These are phyloP conservation scores for Colletotrichum lini DNA, from an alignment of 2,329 filamentous ascomycete species.

Conservation along the genomic window DNA sequence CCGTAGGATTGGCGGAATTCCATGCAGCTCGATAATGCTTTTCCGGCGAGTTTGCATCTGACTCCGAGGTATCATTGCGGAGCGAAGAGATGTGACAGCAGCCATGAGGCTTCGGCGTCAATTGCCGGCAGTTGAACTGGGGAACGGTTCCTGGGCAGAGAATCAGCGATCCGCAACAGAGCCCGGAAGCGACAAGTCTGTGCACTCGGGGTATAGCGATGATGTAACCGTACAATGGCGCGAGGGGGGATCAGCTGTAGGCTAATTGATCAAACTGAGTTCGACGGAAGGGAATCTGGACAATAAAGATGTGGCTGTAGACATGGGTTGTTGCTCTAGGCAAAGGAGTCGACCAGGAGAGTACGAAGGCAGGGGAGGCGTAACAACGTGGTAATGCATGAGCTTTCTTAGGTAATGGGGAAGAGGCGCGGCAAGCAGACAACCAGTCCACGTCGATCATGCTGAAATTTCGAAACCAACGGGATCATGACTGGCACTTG, in stretches of 20 bases:
- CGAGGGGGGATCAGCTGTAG: not conserved
- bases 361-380: slow-evolving; percentile 29
- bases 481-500: slow-evolving; percentile 17
- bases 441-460: slow-evolving; percentile 17
- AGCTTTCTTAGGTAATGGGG: slow-evolving; percentile 22
- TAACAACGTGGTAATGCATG: slow-evolving; percentile 12
- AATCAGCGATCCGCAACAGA: slow-evolving; percentile 34
- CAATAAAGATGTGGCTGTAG: slow-evolving; percentile 29
- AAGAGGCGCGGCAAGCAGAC: slow-evolving; percentile 17
- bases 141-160: slow-evolving; percentile 28
- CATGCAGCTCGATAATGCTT: slow-evolving; percentile 43
- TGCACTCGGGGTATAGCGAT: slow-evolving; percentile 20
- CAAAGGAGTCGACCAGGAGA: slow-evolving; percentile 4
- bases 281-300: slow-evolving; percentile 14
- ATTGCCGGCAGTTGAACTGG: slow-evolving; percentile 23
- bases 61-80: slow-evolving; percentile 60
- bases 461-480: not conserved
- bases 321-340: slow-evolving; percentile 31
- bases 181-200: slow-evolving; percentile 23
- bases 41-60: slow-evolving; percentile 40
- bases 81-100: slow-evolving; percentile 46
- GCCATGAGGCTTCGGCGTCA: slow-evolving; percentile 36
- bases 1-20: slow-evolving; percentile 65
- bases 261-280: slow-evolving; percentile 20
- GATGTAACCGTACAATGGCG: slow-evolving; percentile 36